Evolutionary conservation across 2,329 filamentous ascomycete species (phyloP), one percentile per base, ranked within the genome.

Genomic region (Paraphoma chrysanthemicola): DNA sequence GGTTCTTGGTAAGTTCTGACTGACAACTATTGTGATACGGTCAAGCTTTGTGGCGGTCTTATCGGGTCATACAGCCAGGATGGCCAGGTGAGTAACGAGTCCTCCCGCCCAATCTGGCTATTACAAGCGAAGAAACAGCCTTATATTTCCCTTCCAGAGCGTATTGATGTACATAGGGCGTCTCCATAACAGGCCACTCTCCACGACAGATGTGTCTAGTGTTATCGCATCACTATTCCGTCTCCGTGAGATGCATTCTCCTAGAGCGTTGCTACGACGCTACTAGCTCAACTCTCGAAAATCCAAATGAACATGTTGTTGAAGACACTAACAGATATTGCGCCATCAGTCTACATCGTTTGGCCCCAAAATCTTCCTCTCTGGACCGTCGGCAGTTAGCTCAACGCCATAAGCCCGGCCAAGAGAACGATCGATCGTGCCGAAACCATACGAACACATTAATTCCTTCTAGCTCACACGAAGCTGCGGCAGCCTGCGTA

Each of bases 41-140:
- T 69, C 62, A 73, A 74, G 70, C 70, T 73, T 72, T 74, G 70
- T 73, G 67, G 73, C 70, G 69, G 65, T 67, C 63, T 70, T 57
- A 50, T 41, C 42, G 17, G 14, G 60, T 69, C 23, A 54, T 51
- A 62, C 63, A 38, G 58, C 49, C 48, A 44, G 52, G 39, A 36
- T 17, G 43, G 45, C 36, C 31, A 46, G 17, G 54, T 47, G 42
- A 50, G 53, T 45, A 56, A 48, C 53, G 44, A 52, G 50, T 49
- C 36, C 17, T 46, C 28, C 9, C 6, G 9, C 28, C 28, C n/a
- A 28, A 43, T 23, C 31, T 12, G 17, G 36, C n/a, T 30, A 8
- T 6, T 11, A 18, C 28, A 53, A n/a, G 53, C 53, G 41, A 52
- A 16, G 48, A 14, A 3, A 36, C n/a, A n/a, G 16, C 36, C 42